Evolutionary conservation across 208 protist species (phyloP).

Genomic region (Vickermania spadyakhi): DNA sequence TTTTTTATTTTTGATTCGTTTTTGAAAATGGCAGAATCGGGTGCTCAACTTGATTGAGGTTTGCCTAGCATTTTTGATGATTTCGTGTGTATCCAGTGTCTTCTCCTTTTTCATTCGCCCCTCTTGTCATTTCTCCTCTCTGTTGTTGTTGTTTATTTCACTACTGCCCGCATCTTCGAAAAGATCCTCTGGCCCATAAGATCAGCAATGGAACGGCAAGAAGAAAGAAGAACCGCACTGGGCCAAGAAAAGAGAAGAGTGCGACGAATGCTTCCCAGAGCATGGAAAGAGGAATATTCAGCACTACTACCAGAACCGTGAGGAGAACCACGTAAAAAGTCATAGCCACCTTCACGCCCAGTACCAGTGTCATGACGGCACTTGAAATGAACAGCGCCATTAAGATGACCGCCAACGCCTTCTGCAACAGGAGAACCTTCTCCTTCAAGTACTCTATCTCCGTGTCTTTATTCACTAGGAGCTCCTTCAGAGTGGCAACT

Average conservation of each 20-base stretch:
- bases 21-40: no score
- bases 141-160: no score
- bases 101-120: no score
- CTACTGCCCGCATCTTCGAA: no score
- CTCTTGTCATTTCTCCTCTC: no score
- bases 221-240: constrained; percentile 24
- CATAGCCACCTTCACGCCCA: constrained; percentile 55
- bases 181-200: background rate
- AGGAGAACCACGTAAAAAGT: constrained; percentile 10
- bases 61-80: no score
- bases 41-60: no score
- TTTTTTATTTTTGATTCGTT: no score
- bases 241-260: constrained; percentile 55
- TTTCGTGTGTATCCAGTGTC: no score
- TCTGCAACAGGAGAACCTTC: constrained; percentile 52
- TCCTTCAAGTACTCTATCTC: constrained; percentile 54
- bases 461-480: constrained; percentile 35
- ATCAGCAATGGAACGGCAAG: constrained; percentile 9
- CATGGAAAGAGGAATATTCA: constrained; percentile 38
- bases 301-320: constrained; percentile 11
- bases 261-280: constrained; percentile 33
- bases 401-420: constrained; percentile 43
- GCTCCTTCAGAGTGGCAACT: constrained; percentile 12
- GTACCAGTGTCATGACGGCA: constrained; percentile 29
- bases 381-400: constrained; percentile 29